Evolutionary conservation across 2,329 filamentous ascomycete species (phyloP).

Genomic region (Sclerotinia subarctica): DNA sequence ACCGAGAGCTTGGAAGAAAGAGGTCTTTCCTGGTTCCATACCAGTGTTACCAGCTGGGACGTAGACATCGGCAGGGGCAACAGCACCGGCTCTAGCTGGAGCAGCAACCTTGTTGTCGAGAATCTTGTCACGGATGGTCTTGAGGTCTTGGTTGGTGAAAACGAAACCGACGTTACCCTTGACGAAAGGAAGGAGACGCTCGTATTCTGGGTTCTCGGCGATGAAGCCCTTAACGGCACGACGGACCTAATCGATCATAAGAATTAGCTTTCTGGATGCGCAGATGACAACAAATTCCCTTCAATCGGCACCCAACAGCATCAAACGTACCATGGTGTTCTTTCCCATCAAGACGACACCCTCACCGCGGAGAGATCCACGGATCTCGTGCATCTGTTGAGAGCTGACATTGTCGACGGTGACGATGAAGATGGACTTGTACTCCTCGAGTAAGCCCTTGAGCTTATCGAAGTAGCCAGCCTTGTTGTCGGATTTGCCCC

Average conservation of each 20-base stretch:
- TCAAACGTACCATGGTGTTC: slow-evolving; percentile 87
- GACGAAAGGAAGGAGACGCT: slow-evolving; percentile 93
- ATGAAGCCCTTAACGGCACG: slow-evolving; percentile 97
- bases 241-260: slow-evolving; percentile 61
- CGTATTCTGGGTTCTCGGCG: slow-evolving; percentile 88
- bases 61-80: slow-evolving; percentile 91
- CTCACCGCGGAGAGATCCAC: slow-evolving; percentile 82
- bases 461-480: slow-evolving; percentile 99
- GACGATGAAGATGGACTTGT: slow-evolving; percentile 97
- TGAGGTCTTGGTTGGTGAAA: slow-evolving; percentile 97
- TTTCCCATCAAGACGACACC: slow-evolving; percentile 99
- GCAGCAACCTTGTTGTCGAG: slow-evolving; percentile 96
- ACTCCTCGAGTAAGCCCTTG: slow-evolving; percentile 93
- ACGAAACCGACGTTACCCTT: slow-evolving; percentile 99
- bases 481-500: slow-evolving; percentile 95
- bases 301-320: not conserved
- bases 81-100: slow-evolving; percentile 93
- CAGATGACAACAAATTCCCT: not conserved
- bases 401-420: slow-evolving; percentile 99
- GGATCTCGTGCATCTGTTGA: slow-evolving; percentile 99
- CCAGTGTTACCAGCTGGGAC: slow-evolving; percentile 98
- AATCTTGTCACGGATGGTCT: slow-evolving; percentile 89
- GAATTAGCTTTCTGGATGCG: slow-evolving; percentile 16
- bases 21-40: slow-evolving; percentile 99
- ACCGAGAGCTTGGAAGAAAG: slow-evolving; percentile 99